These are phyloP conservation scores for Penicillium cosmopolitanum DNA, from an alignment of 495 filamentous ascomycete species.

Conservation along the genomic window DNA sequence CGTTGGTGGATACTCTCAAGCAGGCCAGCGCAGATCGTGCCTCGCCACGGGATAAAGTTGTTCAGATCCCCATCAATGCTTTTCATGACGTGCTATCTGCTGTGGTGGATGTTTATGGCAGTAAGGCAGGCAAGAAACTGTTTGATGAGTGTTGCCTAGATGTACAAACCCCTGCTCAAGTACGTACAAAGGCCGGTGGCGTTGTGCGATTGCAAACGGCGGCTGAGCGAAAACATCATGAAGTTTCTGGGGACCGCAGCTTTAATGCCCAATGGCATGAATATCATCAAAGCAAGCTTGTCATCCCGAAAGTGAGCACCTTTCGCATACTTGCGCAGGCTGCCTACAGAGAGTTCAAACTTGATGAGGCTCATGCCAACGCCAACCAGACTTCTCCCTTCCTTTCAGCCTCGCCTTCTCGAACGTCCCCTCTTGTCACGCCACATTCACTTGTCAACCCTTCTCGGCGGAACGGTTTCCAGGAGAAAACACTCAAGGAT, in stretches of 20 bases:
- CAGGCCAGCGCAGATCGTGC: neutral
- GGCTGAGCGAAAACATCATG: conserved; percentile 25
- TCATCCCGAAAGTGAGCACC: conserved; percentile 44
- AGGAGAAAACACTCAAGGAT: neutral
- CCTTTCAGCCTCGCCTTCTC: neutral
- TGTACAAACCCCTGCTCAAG: conserved; percentile 19
- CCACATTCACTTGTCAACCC: conserved; percentile 10
- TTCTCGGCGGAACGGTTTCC: neutral
- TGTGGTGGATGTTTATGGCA: conserved; percentile 51
- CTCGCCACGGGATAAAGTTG: conserved; percentile 18
- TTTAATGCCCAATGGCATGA: conserved; percentile 35
- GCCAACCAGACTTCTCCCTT: neutral
- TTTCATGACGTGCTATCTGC: conserved; percentile 55
- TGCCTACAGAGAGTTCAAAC: conserved; percentile 37
- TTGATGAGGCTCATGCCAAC: neutral
- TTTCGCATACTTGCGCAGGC: conserved; percentile 45
- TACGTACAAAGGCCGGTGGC: conserved; percentile 36
- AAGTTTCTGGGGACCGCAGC: conserved; percentile 29
- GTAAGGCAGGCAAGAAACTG: conserved; percentile 40
- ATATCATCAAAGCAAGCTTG: conserved; percentile 30
- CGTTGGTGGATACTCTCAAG: conserved; percentile 24
- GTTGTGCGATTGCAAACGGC: conserved; percentile 28
- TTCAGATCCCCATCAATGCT: conserved; percentile 36
- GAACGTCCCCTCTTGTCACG: neutral
- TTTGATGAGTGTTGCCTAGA: conserved; percentile 49